These are phyloP conservation scores for Curvularia eragrostidis DNA, from an alignment of 2,329 filamentous ascomycete genomes.

Conservation along the genomic window DNA sequence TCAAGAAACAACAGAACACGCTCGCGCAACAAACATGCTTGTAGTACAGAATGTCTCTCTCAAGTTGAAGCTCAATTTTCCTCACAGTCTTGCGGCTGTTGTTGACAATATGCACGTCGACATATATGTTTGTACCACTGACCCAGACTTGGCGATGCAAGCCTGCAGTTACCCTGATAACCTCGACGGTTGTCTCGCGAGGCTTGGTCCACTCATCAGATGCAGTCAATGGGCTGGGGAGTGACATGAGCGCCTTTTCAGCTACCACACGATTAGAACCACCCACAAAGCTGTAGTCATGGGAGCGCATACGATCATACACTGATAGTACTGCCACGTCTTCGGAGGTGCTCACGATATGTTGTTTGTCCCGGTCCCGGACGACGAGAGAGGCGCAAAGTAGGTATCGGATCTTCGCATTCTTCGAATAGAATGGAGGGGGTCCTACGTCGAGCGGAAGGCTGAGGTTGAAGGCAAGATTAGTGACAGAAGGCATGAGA, in stretches of 20 bases:
- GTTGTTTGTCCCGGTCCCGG: constrained; percentile 56
- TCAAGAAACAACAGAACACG: not conserved
- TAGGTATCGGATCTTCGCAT: constrained; percentile 59
- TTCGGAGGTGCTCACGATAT: constrained; percentile 59
- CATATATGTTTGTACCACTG: constrained; percentile 62
- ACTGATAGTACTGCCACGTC: constrained; percentile 60
- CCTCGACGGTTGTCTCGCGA: constrained; percentile 52
- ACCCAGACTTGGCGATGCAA: constrained; percentile 66
- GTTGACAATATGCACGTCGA: constrained; percentile 61
- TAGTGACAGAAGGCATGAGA: constrained; percentile 55
- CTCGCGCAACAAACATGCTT: constrained; percentile 52
- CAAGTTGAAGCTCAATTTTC: constrained; percentile 60
- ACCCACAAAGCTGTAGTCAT: not conserved
- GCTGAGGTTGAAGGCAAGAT: constrained; percentile 60
- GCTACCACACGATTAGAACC: constrained; percentile 41
- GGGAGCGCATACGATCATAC: constrained; percentile 56
- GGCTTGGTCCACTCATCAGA: constrained; percentile 56
- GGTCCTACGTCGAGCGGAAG: constrained; percentile 62
- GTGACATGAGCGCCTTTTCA: constrained; percentile 61
- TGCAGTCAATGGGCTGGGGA: constrained; percentile 60
- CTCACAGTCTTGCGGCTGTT: constrained; percentile 58
- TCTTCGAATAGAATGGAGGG: constrained; percentile 61
- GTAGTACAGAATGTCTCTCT: constrained; percentile 59
- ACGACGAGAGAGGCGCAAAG: constrained; percentile 58
- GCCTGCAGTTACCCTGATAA: constrained; percentile 59